Evolutionary conservation across 345 rosid species (phyloP).

Genomic region (Laguncularia racemosa): DNA sequence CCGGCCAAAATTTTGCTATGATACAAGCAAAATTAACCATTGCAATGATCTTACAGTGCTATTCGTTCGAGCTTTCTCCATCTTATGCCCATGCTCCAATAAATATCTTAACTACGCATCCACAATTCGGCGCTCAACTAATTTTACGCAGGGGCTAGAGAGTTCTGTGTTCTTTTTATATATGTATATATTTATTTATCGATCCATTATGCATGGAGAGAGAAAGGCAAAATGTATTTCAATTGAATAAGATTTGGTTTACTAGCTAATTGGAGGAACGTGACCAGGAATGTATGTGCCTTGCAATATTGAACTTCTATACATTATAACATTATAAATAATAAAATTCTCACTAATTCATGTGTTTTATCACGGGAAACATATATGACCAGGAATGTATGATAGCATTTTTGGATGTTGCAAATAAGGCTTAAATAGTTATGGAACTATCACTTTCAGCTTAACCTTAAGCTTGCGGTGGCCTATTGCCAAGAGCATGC

Average conservation of each 20-base stretch:
- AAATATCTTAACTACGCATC: constrained; percentile 26
- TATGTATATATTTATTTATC: too few species aligned
- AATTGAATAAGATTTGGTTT: neutral
- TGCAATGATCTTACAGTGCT: constrained; percentile 38
- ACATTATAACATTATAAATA: too few species aligned
- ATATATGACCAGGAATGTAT: too few species aligned
- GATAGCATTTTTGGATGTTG: too few species aligned
- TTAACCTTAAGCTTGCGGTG: too few species aligned
- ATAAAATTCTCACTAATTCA: too few species aligned
- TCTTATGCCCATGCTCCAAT: constrained; percentile 39
- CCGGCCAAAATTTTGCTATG: constrained; percentile 56
- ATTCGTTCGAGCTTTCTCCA: constrained; percentile 46
- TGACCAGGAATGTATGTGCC: too few species aligned
- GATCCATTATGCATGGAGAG: neutral
- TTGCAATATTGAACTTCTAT: too few species aligned
- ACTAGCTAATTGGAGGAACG: neutral
- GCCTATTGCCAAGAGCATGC: too few species aligned
- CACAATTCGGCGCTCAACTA: constrained; percentile 40
- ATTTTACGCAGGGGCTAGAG: constrained; percentile 20
- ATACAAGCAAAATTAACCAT: constrained; percentile 50
- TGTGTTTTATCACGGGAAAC: too few species aligned
- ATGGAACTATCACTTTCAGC: too few species aligned
- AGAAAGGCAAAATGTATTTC: neutral
- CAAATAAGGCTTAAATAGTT: too few species aligned
- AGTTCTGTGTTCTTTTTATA: neutral